A percentile compares a stretch with the other conserved stretches of the same genome.
Evolutionary conservation across 2,329 filamentous ascomycete species (phyloP).

Genomic region (Sporothrix schenckii): DNA sequence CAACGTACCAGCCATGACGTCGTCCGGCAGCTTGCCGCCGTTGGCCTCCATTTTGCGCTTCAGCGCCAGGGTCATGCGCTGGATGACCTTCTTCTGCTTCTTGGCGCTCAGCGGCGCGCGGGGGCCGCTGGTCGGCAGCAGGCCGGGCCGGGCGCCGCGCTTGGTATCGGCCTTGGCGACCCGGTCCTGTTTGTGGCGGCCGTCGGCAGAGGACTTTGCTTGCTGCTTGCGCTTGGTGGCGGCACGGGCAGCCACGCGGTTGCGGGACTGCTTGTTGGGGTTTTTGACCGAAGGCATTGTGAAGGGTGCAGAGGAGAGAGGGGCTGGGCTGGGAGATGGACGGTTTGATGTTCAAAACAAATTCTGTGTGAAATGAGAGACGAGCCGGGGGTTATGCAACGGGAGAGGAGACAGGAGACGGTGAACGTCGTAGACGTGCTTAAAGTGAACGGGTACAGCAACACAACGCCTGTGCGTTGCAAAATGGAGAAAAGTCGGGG

Average conservation of each 20-base stretch:
- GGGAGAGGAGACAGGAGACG: background rate
- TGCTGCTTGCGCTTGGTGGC: conserved; percentile 50
- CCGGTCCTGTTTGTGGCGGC: conserved; percentile 34
- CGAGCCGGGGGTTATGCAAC: background rate
- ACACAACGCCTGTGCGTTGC: background rate
- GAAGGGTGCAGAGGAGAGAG: background rate
- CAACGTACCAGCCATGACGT: conserved; percentile 39
- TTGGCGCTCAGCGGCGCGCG: conserved; percentile 56
- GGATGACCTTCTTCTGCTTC: conserved; percentile 60
- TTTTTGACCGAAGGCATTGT: conserved; percentile 60
- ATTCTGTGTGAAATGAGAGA: conserved; percentile 4
- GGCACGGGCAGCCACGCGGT: conserved; percentile 54
- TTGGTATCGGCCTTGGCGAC: conserved; percentile 46
- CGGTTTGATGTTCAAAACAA: conserved; percentile 25
- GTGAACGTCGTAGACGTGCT: too few relatives aligned
- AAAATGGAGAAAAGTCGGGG: background rate
- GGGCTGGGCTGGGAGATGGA: background rate
- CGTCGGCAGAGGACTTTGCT: conserved; percentile 48
- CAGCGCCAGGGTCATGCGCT: conserved; percentile 56
- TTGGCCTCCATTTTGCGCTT: conserved; percentile 56
- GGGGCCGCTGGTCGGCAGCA: conserved; percentile 61
- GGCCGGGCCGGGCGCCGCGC: conserved; percentile 56
- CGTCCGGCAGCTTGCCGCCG: conserved; percentile 41
- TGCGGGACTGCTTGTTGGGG: conserved; percentile 60
- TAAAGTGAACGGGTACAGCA: background rate